A percentile compares a stretch with the other conserved stretches of the same genome.
Evolutionary conservation across 2,329 filamentous ascomycete genomes (phyloP).

Genomic region (Hypoxylon sp.): DNA sequence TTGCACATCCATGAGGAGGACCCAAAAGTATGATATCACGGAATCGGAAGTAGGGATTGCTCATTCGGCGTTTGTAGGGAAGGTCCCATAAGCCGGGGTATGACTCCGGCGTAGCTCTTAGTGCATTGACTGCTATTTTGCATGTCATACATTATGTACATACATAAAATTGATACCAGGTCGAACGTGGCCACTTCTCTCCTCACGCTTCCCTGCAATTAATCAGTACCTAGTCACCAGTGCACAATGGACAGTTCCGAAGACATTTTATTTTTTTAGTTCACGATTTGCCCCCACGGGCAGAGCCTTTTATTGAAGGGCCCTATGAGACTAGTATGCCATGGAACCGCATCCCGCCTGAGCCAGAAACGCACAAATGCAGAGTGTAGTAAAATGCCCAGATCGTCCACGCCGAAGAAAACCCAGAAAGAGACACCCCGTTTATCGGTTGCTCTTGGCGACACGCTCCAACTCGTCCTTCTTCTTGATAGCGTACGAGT

Average conservation of each 20-base stretch:
- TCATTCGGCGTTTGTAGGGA: constrained; percentile 7
- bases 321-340: constrained; percentile 59
- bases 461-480: constrained; percentile 99
- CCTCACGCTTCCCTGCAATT: constrained; percentile 11
- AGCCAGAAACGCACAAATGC: constrained; percentile 60
- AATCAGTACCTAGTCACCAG: constrained; percentile 10
- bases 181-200: constrained; percentile 22
- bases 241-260: constrained; percentile 22
- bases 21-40: constrained; percentile 32
- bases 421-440: constrained; percentile 51
- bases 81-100: neutral
- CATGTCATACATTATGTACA: constrained; percentile 20
- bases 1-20: constrained; percentile 52
- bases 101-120: constrained; percentile 7
- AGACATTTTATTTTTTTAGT: constrained; percentile 51
- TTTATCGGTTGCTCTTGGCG: constrained; percentile 99
- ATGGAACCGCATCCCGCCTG: constrained; percentile 57
- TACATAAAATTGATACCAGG: constrained; percentile 40
- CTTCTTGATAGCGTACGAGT: constrained; percentile 99
- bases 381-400: constrained; percentile 54
- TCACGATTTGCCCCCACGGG: constrained; percentile 51
- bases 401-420: constrained; percentile 57
- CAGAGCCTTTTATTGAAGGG: constrained; percentile 55
- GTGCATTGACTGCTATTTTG: constrained; percentile 9
- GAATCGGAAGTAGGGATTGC: neutral